Percentiles rank a stretch among this genome's conserved stretches.
Conservation (phyloP, 2,329 filamentous ascomycete species). For the Emericellopsis atlantica region DNA sequence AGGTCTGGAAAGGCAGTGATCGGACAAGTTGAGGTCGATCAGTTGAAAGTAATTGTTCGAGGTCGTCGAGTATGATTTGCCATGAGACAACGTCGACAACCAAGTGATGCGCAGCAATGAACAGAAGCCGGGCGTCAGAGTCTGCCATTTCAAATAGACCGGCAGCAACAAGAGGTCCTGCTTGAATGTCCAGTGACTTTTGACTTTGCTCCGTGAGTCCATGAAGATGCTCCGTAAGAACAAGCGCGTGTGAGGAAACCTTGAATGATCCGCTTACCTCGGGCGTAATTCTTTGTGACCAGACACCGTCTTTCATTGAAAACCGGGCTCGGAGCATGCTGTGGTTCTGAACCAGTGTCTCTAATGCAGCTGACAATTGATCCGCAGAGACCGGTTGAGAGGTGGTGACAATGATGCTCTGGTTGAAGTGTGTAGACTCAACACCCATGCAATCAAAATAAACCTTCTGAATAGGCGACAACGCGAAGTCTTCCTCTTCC, state of each 20-base stretch:
- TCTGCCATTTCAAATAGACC: slow-evolving; percentile 5
- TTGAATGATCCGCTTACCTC: slow-evolving; percentile 1
- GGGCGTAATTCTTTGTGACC: slow-evolving; percentile 2
- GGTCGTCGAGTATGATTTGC: slow-evolving; percentile 27
- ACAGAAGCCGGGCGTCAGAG: slow-evolving; percentile 10
- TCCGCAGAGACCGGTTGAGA: not conserved
- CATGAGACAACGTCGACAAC: slow-evolving; percentile 33
- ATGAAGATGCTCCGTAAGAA: not conserved
- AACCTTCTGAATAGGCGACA: slow-evolving; percentile 7
- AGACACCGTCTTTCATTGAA: not conserved
- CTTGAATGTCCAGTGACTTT: slow-evolving; percentile 1
- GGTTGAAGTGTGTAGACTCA: slow-evolving; percentile 1
- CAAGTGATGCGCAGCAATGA: slow-evolving; percentile 22
- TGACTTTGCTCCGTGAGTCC: slow-evolving; percentile 1
- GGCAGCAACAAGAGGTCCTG: slow-evolving; percentile 7
- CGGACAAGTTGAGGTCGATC: slow-evolving; percentile 4
- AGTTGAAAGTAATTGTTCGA: slow-evolving; percentile 23
- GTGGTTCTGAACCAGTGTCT: slow-evolving; percentile 4
- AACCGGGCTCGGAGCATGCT: slow-evolving; percentile 7
- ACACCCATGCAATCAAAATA: slow-evolving; percentile 3
- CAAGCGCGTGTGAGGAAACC: slow-evolving; percentile 2
- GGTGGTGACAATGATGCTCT: slow-evolving; percentile 1
- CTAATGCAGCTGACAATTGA: not conserved
- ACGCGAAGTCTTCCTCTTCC: slow-evolving; percentile 22
- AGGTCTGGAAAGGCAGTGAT: slow-evolving; percentile 18